Percentiles rank a stretch among this genome's conserved stretches.
These are phyloP conservation scores for Fusarium acutatum DNA, from an alignment of 2,329 filamentous ascomycete species.

Conservation along the genomic window DNA sequence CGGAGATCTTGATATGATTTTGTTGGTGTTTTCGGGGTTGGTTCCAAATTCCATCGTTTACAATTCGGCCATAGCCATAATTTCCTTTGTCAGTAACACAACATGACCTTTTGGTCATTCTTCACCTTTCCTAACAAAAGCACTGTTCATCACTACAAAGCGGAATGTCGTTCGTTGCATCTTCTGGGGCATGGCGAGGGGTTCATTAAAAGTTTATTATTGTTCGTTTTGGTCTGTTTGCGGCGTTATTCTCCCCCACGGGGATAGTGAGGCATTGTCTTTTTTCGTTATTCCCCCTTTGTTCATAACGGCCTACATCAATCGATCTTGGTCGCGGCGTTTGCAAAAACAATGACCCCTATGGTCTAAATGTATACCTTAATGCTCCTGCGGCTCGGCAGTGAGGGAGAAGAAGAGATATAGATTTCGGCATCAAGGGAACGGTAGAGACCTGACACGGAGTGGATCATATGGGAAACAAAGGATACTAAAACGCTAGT, in stretches of 20 bases:
- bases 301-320: slow-evolving; percentile 31
- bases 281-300: slow-evolving; percentile 26
- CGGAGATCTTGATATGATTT: slow-evolving; percentile 29
- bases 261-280: slow-evolving; percentile 35
- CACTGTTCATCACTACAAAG: slow-evolving; percentile 26
- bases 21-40: background rate
- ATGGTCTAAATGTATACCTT: slow-evolving; percentile 38
- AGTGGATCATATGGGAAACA: slow-evolving; percentile 5
- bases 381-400: slow-evolving; percentile 39
- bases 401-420: slow-evolving; percentile 32
- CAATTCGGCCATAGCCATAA: slow-evolving; percentile 1
- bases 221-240: slow-evolving; percentile 20
- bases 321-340: slow-evolving; percentile 33
- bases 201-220: slow-evolving; percentile 41
- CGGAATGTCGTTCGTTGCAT: slow-evolving; percentile 35
- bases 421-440: slow-evolving; percentile 19
- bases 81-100: slow-evolving; percentile 36
- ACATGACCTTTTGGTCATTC: slow-evolving; percentile 3
- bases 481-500: slow-evolving; percentile 19
- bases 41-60: background rate
- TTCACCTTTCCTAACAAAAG: slow-evolving; percentile 30
- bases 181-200: slow-evolving; percentile 48
- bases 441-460: slow-evolving; percentile 18
- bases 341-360: slow-evolving; percentile 33
- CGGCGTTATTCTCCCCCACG: slow-evolving; percentile 39